phyloP scores from a whole-genome alignment of 2,329 filamentous ascomycete genomes.

The Bipolaris gigantea region DNA sequence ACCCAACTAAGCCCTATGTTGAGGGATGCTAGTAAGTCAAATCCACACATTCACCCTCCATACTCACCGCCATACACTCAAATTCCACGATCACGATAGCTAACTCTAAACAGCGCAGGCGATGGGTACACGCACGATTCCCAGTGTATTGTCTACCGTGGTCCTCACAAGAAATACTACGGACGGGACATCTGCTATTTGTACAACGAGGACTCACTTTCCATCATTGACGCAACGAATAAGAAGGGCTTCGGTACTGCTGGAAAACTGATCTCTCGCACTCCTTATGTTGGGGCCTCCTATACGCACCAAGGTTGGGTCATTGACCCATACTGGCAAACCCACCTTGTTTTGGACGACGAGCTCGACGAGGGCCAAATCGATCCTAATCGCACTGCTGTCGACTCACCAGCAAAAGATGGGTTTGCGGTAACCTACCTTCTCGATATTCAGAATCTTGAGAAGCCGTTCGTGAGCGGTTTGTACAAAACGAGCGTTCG shows the following conservation, averaged over 20 bases:
- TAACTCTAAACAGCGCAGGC: slow-evolving; percentile 27
- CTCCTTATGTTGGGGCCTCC: slow-evolving; percentile 56
- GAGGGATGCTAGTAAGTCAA: slow-evolving; percentile 52
- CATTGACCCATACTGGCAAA: slow-evolving; percentile 43
- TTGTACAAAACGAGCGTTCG: slow-evolving; percentile 46
- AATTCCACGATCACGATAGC: too few species aligned
- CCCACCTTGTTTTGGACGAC: slow-evolving; percentile 43
- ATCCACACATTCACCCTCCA: too few species aligned
- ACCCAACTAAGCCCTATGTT: slow-evolving; percentile 50
- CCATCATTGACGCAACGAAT: slow-evolving; percentile 57
- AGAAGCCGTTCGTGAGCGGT: slow-evolving; percentile 44
- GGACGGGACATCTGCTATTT: slow-evolving; percentile 60
- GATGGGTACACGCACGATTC: slow-evolving; percentile 65
- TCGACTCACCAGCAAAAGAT: slow-evolving; percentile 35
- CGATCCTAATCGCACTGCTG: slow-evolving; percentile 27
- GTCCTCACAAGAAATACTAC: slow-evolving; percentile 9
- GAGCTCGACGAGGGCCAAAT: slow-evolving; percentile 46
- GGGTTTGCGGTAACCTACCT: slow-evolving; percentile 45
- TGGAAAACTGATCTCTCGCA: slow-evolving; percentile 58
- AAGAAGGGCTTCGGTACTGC: slow-evolving; percentile 57
- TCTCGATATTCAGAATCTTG: slow-evolving; percentile 43
- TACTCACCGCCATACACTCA: too few species aligned
- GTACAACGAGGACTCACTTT: slow-evolving; percentile 59
- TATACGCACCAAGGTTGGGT: slow-evolving; percentile 65
- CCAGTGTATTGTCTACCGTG: slow-evolving; percentile 54